These are phyloP conservation scores for Trapa bicornis DNA, from an alignment of 345 rosid genomes.

Conservation along the genomic window DNA sequence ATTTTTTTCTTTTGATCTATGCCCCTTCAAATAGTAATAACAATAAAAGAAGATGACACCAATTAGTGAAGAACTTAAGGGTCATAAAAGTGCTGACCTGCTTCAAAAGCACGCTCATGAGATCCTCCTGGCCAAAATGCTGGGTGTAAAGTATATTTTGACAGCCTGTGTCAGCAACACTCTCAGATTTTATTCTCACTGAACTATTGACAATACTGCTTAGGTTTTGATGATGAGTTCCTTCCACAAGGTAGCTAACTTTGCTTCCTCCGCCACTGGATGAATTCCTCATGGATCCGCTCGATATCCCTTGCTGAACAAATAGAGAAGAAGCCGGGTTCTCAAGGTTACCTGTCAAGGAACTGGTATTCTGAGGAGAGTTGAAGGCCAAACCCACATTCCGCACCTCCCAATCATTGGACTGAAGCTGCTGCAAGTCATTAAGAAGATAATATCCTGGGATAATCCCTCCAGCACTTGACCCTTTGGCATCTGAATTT, in stretches of 20 bases:
- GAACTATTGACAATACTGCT: conserved; percentile 27
- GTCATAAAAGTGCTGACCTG: conserved; percentile 35
- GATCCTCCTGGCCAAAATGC: conserved; percentile 70
- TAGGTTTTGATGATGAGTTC: conserved; percentile 21
- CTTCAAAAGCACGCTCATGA: conserved; percentile 72
- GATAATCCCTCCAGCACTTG: conserved; percentile 27
- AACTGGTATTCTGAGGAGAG: conserved; percentile 38
- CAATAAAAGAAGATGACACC: not conserved
- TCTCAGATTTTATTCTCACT: conserved; percentile 58
- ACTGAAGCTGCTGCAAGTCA: conserved; percentile 49
- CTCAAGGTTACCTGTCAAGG: conserved; percentile 26
- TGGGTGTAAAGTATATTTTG: conserved; percentile 36
- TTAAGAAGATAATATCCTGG: conserved; percentile 45
- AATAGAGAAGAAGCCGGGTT: conserved; percentile 4
- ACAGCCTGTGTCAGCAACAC: conserved; percentile 29
- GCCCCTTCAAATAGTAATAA: not conserved
- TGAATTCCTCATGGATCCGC: conserved; percentile 27
- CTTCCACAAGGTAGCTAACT: conserved; percentile 25
- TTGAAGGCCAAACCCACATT: conserved; percentile 43
- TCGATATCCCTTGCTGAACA: conserved; percentile 17
- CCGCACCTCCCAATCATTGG: conserved; percentile 57
- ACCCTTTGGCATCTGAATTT: conserved; percentile 39
- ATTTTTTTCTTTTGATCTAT: too few species aligned
- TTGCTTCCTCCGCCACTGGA: conserved; percentile 18
- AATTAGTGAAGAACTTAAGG: not conserved